Conservation (phyloP, 345 rosid species). For the Microcos paniculata region DNA sequence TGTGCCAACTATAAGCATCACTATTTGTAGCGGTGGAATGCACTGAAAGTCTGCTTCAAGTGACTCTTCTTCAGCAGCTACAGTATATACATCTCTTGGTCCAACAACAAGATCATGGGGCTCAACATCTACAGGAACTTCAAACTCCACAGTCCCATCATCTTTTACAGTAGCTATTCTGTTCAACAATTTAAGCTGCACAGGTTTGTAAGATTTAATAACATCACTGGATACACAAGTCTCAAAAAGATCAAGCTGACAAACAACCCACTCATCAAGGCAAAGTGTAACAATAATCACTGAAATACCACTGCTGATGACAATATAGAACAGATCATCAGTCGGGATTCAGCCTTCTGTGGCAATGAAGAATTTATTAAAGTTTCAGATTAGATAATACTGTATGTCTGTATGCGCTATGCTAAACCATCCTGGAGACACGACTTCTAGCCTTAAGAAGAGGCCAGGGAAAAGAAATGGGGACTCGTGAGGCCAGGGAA, state of each 20-base stretch:
- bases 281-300: background rate
- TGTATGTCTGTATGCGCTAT: background rate
- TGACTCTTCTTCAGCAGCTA: conserved; percentile 55
- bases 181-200: conserved; percentile 80
- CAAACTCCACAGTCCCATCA: conserved; percentile 95
- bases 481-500: background rate
- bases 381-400: background rate
- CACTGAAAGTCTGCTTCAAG: conserved; percentile 61
- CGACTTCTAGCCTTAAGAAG: background rate
- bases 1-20: conserved; percentile 69
- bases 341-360: background rate
- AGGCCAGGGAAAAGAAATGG: background rate
- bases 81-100: conserved; percentile 31
- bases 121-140: conserved; percentile 79
- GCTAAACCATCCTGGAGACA: background rate
- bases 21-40: conserved; percentile 76
- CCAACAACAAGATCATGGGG: conserved; percentile 41
- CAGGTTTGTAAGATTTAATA: conserved; percentile 25
- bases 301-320: conserved; percentile 8
- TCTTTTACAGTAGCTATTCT: conserved; percentile 94
- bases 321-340: background rate
- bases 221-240: conserved; percentile 5
- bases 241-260: conserved; percentile 2
- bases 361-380: background rate
- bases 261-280: background rate